Base-by-base conservation (phyloP, 768 basidiomycete species). In the Lactarius indigo region DNA sequence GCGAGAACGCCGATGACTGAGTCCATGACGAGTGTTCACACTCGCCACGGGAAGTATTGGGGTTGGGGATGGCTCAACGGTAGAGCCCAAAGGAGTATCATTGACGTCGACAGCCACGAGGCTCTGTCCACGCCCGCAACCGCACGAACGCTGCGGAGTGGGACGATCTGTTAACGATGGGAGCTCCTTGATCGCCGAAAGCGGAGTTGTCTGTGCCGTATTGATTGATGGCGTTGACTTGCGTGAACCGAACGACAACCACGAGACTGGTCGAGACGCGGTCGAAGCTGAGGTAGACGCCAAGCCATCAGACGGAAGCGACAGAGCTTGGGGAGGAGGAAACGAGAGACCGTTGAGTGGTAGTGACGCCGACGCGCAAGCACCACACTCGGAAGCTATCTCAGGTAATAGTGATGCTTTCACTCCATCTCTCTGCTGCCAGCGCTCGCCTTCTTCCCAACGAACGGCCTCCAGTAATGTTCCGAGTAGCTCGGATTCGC, bases 181-280 rank as follows among this genome's bases (percentile, higher is more conserved):
- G 15, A 57, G 18, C 6, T 35, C 5, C 28, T 59, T 50, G 42
- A 37, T 54, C 20, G 20, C 30, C 9, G 60, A 42, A 12, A 41
- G 26, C 20, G 68, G 61, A 17, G 47, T 47, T 20, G 65, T 52
- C 28, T 68, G 61, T 5, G 62, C 57, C 47, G 55, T 42, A 41
- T 35, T 57, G 35, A 64, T 39, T 4, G 66, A 61, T 9, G 26
- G 58, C n/a, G 57, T 37, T 23, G 61, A 58, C 65, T 67, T 69
- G 58, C 68, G 66, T n/a, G 68, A 64, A 47, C 62, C 47, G 55
- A 69, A 69, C 17, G 66, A 69, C 31, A 69, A n/a, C 69, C 69
- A 69, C 18, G 69, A 69, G 12, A 63, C 47, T 17, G 66, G 66
- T 37, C 66, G 66, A 13, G 66, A 61, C n/a, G 58, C 26, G 31